A percentile compares a stretch with the other conserved stretches of the same genome.
These are phyloP conservation scores for Chalara sp. DNA, from an alignment of 2,329 filamentous ascomycete genomes.

Conservation along the genomic window DNA sequence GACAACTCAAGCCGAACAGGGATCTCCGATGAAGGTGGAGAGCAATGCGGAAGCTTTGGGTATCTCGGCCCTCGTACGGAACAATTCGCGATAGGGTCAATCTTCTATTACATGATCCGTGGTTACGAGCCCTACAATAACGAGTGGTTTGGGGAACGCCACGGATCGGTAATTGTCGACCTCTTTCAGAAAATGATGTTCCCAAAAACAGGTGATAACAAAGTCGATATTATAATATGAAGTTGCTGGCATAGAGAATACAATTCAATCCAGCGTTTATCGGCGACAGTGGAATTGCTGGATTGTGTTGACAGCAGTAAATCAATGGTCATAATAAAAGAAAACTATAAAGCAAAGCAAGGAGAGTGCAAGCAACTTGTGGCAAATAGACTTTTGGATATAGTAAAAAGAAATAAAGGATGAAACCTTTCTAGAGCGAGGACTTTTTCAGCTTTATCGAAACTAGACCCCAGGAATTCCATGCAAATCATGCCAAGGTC, in stretches of 20 bases:
- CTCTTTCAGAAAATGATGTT: conserved; percentile 4
- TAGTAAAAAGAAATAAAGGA: neutral
- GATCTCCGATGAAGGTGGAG: neutral
- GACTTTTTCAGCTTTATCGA: too few relatives aligned
- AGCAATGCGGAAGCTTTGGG: conserved; percentile 2
- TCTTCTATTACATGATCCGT: conserved; percentile 3
- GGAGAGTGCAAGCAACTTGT: conserved; percentile 2
- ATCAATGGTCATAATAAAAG: neutral
- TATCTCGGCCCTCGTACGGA: conserved; percentile 3
- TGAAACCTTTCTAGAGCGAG: too few relatives aligned
- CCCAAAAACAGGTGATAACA: conserved; percentile 3
- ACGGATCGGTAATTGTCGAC: conserved; percentile 5
- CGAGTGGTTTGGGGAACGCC: conserved; percentile 1
- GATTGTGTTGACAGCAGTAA: neutral
- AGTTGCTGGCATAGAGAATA: conserved; percentile 5
- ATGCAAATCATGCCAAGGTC: too few relatives aligned
- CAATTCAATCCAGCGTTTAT: neutral
- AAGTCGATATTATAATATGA: conserved; percentile 5
- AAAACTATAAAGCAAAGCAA: conserved; percentile 3
- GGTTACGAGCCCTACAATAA: conserved; percentile 5
- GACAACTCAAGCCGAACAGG: too few relatives aligned
- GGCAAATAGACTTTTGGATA: conserved; percentile 2
- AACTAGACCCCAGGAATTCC: too few relatives aligned
- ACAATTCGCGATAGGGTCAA: conserved; percentile 6
- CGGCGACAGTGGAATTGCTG: neutral